Evolutionary conservation across 345 rosid species (phyloP).

Genomic region (Citrus maxima): DNA sequence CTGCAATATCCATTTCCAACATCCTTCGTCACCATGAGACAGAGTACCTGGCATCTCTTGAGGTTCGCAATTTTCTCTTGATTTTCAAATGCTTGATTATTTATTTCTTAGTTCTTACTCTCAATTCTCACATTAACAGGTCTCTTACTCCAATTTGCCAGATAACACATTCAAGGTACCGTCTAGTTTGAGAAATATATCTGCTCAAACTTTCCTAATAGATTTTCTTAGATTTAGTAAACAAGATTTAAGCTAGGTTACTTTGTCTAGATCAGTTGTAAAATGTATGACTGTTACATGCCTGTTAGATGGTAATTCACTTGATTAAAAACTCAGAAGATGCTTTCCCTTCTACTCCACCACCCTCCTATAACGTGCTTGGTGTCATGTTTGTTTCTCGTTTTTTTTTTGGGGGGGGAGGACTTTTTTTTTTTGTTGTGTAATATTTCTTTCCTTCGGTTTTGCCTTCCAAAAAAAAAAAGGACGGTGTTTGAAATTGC

Average conservation of each 20-base stretch:
- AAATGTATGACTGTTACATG: background rate
- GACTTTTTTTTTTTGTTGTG: background rate
- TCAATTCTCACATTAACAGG: slow-evolving; percentile 42
- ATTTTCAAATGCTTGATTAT: slow-evolving; percentile 1
- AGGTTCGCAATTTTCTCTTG: slow-evolving; percentile 43
- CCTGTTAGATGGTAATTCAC: background rate
- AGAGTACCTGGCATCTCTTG: slow-evolving; percentile 82
- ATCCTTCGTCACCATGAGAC: slow-evolving; percentile 86
- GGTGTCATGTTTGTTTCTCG: background rate
- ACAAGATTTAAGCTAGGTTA: background rate
- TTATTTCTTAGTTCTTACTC: background rate
- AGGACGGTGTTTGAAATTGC: background rate
- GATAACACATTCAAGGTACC: slow-evolving; percentile 93
- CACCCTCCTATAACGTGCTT: background rate
- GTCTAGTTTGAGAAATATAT: background rate
- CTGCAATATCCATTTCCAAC: slow-evolving; percentile 60
- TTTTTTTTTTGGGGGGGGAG: too few relatives aligned
- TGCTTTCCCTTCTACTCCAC: background rate
- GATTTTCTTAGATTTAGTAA: background rate
- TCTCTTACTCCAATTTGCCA: slow-evolving; percentile 84
- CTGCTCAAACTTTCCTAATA: background rate
- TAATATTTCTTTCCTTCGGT: background rate
- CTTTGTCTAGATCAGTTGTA: background rate
- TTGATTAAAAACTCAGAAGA: background rate
- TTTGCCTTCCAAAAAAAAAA: background rate